Conservation (phyloP, 1,139 yeast species). For the Debaryomycetaceae sp. region DNA sequence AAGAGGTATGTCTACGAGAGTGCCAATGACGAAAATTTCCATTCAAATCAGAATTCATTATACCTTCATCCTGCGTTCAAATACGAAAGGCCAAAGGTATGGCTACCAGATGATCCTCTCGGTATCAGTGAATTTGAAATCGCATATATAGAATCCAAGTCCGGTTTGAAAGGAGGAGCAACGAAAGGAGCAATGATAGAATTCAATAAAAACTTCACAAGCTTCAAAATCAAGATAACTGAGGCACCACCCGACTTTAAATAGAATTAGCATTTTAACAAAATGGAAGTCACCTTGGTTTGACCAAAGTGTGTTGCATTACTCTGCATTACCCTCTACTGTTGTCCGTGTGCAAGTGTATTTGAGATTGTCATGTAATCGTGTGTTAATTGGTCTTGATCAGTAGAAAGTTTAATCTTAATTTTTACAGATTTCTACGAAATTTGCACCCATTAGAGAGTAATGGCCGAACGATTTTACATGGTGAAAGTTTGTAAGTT, state of each 20-base stretch:
- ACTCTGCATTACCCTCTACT: too few relatives aligned
- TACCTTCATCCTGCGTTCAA: slow-evolving; percentile 34
- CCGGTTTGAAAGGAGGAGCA: slow-evolving; percentile 17
- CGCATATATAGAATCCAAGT: slow-evolving; percentile 5
- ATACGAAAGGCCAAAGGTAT: slow-evolving; percentile 29
- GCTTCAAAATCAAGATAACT: slow-evolving; percentile 18
- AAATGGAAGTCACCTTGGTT: background rate
- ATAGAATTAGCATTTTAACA: slow-evolving; percentile 6
- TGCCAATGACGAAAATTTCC: slow-evolving; percentile 5
- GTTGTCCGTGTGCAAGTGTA: too few relatives aligned
- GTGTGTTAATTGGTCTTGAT: too few relatives aligned
- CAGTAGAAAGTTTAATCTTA: too few relatives aligned
- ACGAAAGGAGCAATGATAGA: slow-evolving; percentile 27
- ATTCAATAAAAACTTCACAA: slow-evolving; percentile 12
- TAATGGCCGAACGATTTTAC: too few relatives aligned
- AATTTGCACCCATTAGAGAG: too few relatives aligned
- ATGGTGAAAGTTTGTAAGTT: too few relatives aligned
- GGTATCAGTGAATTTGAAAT: slow-evolving; percentile 11
- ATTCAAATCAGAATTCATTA: slow-evolving; percentile 19
- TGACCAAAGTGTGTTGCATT: too few relatives aligned
- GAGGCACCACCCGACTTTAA: slow-evolving; percentile 39
- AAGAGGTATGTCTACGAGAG: background rate
- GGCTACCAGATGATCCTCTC: slow-evolving; percentile 31
- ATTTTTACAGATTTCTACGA: too few relatives aligned
- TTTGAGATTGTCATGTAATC: too few relatives aligned